These are phyloP conservation scores for Sporisorium graminicola DNA, from an alignment of 1,284 basidiomycete genomes.

Conservation along the genomic window DNA sequence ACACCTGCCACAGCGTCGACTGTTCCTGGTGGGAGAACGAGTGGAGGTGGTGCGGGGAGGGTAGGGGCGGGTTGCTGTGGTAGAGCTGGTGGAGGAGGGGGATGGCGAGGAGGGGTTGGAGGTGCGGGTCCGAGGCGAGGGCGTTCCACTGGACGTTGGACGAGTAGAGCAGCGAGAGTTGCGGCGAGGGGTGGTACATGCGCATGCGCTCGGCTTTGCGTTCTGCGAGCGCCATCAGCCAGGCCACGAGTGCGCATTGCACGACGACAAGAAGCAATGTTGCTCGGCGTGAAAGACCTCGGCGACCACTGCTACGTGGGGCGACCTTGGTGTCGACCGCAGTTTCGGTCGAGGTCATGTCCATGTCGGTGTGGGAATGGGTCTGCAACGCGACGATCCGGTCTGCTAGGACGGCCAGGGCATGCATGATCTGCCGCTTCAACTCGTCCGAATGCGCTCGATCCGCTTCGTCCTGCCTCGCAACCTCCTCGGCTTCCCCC, in stretches of 20 bases:
- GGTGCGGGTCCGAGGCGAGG: constrained; percentile 6
- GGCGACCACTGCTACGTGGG: background rate
- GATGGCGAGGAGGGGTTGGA: constrained; percentile 22
- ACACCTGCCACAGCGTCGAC: background rate
- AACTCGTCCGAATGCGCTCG: constrained; percentile 13
- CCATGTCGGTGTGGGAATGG: background rate
- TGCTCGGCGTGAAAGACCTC: background rate
- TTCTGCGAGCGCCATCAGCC: constrained; percentile 19
- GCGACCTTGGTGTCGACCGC: background rate
- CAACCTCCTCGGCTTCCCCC: background rate
- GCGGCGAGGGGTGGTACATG: constrained; percentile 13
- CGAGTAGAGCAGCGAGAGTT: background rate
- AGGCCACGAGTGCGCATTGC: constrained; percentile 28
- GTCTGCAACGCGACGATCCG: constrained; percentile 17
- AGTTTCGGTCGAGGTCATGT: background rate
- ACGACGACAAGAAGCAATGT: constrained; percentile 1
- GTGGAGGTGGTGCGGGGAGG: background rate
- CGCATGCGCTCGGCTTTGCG: constrained; percentile 27
- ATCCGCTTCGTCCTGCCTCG: constrained; percentile 7
- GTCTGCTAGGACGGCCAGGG: constrained; percentile 24
- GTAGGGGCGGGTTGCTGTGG: constrained; percentile 12
- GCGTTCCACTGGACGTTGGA: constrained; percentile 23
- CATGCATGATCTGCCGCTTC: constrained; percentile 20
- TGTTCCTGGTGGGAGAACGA: background rate
- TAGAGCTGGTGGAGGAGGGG: constrained; percentile 16